Evolutionary conservation across 2,329 filamentous ascomycete species (phyloP).

Genomic region (Cadophora sp.): DNA sequence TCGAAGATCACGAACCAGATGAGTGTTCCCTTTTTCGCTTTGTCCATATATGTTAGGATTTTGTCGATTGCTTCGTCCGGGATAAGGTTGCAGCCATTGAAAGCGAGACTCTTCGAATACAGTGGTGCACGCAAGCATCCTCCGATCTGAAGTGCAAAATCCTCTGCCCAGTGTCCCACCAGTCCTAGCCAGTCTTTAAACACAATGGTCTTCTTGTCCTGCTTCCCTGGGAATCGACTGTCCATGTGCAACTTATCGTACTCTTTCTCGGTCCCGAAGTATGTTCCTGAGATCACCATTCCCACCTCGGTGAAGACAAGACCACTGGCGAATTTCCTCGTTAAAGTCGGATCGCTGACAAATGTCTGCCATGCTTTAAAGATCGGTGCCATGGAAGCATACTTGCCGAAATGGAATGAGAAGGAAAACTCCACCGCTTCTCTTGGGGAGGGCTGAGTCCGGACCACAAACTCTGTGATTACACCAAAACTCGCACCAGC

Average conservation of each 20-base stretch:
- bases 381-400: constrained; percentile 53
- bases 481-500: constrained; percentile 47
- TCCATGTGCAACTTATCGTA: constrained; percentile 59
- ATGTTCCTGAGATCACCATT: constrained; percentile 63
- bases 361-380: constrained; percentile 66
- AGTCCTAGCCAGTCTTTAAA: constrained; percentile 68
- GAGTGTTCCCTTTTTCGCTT: constrained; percentile 55
- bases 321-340: constrained; percentile 63
- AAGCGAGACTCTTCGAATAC: constrained; percentile 26
- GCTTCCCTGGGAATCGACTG: constrained; percentile 51
- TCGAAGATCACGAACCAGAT: constrained; percentile 70
- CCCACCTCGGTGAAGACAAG: constrained; percentile 61
- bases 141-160: constrained; percentile 48
- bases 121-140: constrained; percentile 26
- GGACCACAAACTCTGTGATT: constrained; percentile 42
- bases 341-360: constrained; percentile 59
- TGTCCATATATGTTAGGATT: constrained; percentile 61
- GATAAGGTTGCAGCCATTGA: constrained; percentile 46
- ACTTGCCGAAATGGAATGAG: constrained; percentile 56
- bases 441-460: constrained; percentile 61
- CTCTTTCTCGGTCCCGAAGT: constrained; percentile 64
- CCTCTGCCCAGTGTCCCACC: constrained; percentile 58
- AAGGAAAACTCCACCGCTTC: constrained; percentile 66
- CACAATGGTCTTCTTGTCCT: constrained; percentile 51
- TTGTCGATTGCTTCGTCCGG: constrained; percentile 51